phyloP scores from a whole-genome alignment of 306 rosid species.

The Vachellia collinsii region DNA sequence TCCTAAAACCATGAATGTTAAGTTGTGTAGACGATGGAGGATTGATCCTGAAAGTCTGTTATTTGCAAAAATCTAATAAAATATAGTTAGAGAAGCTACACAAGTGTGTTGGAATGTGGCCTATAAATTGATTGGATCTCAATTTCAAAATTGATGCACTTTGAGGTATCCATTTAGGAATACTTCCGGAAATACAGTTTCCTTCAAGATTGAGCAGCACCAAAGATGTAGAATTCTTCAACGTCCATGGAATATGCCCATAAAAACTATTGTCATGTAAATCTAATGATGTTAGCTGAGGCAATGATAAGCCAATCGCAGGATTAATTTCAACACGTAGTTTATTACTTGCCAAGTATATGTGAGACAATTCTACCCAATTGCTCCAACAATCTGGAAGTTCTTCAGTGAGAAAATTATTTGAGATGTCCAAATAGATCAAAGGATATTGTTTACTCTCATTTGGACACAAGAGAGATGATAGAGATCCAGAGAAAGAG shows the following conservation, averaged over 20 bases:
- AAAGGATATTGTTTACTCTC: accelerated
- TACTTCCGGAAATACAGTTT: background rate
- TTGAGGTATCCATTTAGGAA: background rate
- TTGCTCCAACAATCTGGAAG: background rate
- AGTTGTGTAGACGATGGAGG: no score
- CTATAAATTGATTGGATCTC: no score
- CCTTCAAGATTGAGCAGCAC: background rate
- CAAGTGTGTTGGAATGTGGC: no score
- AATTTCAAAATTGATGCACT: no score
- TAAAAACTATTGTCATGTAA: background rate
- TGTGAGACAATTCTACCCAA: background rate
- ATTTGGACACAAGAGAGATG: background rate
- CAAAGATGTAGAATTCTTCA: background rate
- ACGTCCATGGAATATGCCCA: background rate
- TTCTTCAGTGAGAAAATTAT: background rate
- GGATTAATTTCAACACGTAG: background rate
- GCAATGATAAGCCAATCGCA: background rate
- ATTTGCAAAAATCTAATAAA: no score
- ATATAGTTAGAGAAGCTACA: no score
- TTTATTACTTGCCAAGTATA: background rate
- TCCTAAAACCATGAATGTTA: no score
- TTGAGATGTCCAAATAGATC: background rate
- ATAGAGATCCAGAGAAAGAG: background rate
- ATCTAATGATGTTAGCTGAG: background rate
- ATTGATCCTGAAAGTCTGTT: no score